Evolutionary conservation across 495 filamentous ascomycete genomes (phyloP).

Genomic region (Tricharina praecox): DNA sequence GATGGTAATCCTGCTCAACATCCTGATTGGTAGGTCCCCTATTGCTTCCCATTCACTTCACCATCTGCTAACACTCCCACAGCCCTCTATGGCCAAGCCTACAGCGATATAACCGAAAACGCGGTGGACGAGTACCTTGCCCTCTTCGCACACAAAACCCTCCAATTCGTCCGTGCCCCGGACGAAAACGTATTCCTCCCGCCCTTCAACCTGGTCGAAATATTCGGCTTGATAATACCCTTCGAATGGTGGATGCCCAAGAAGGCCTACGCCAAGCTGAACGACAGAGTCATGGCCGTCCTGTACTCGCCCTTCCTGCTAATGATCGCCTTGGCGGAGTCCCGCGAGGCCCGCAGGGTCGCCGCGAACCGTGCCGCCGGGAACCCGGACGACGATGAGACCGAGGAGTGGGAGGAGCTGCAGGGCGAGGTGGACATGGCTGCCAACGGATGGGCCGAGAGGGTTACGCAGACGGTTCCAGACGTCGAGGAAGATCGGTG

Average conservation of each 20-base stretch:
- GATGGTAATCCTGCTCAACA: conserved; percentile 76
- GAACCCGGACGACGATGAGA: conserved; percentile 74
- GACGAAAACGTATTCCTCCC: conserved; percentile 97
- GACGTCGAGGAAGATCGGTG: conserved; percentile 60
- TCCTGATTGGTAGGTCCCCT: conserved; percentile 50
- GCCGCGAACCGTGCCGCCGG: conserved; percentile 54
- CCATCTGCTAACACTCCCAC: background rate
- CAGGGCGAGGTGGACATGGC: conserved; percentile 55
- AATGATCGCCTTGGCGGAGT: conserved; percentile 61
- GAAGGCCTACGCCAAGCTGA: conserved; percentile 52
- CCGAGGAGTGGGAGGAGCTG: conserved; percentile 89
- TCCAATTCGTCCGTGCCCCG: conserved; percentile 88
- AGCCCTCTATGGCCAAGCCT: conserved; percentile 88
- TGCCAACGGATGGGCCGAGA: conserved; percentile 61
- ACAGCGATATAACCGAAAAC: conserved; percentile 88
- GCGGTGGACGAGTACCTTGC: conserved; percentile 90
- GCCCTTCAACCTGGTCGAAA: conserved; percentile 85
- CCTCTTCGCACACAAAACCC: conserved; percentile 74
- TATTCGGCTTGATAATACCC: conserved; percentile 58
- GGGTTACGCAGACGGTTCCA: conserved; percentile 52
- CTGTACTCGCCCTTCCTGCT: conserved; percentile 76
- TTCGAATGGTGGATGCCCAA: conserved; percentile 90
- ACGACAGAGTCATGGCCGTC: conserved; percentile 69
- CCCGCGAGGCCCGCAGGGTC: conserved; percentile 48
- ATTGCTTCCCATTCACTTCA: no score